Evolutionary conservation across 2,329 filamentous ascomycete genomes (phyloP).

Genomic region (Catunica adiposa): DNA sequence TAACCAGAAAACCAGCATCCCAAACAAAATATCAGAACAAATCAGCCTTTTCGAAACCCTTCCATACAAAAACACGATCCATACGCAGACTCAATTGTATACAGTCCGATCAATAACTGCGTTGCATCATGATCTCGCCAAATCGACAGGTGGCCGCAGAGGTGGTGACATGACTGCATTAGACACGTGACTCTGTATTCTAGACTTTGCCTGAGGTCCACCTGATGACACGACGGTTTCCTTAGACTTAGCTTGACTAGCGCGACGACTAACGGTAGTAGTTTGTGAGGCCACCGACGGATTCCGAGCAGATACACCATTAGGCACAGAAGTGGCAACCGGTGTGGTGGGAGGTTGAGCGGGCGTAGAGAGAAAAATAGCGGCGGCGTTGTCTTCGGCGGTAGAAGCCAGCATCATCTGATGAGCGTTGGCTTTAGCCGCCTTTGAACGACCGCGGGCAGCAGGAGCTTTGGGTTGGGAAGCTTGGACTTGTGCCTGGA

Average conservation of each 20-base stretch:
- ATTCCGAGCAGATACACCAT: neutral
- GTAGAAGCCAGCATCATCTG: neutral
- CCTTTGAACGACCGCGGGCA: neutral
- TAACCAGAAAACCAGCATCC: slow-evolving; percentile 1
- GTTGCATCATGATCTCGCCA: slow-evolving; percentile 5
- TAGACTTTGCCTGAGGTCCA: neutral
- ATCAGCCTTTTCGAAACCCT: neutral
- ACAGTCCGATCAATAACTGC: neutral
- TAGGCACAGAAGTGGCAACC: neutral
- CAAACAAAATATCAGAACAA: slow-evolving; percentile 6
- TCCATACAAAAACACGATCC: neutral
- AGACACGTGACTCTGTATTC: slow-evolving; percentile 4
- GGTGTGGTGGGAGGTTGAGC: neutral
- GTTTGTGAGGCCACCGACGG: neutral
- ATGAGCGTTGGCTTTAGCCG: neutral
- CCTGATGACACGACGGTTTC: neutral
- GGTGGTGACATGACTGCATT: slow-evolving; percentile 8
- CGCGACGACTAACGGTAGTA: slow-evolving; percentile 2
- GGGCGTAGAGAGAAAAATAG: neutral
- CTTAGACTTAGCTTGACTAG: slow-evolving; percentile 10
- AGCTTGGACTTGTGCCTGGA: neutral
- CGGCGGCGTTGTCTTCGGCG: slow-evolving; percentile 1
- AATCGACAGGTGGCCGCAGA: slow-evolving; percentile 11
- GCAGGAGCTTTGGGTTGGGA: neutral
- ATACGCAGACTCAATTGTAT: neutral